A percentile compares a stretch with the other conserved stretches of the same genome.
phyloP scores from a whole-genome alignment of 2,329 filamentous ascomycete species.

The Phyllosticta citribraziliensis region DNA sequence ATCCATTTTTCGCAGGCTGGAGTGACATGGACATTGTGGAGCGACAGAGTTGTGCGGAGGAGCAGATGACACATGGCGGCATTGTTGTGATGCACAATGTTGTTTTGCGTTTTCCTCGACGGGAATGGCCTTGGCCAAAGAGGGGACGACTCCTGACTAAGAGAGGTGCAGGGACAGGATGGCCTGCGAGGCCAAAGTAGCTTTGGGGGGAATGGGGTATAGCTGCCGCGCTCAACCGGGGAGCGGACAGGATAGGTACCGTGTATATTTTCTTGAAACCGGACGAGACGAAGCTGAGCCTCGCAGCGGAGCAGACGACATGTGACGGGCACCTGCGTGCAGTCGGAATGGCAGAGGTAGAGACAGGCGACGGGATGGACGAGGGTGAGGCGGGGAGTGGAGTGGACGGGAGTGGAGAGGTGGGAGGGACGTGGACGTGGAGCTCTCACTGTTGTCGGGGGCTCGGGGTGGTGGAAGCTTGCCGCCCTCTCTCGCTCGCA shows the following conservation, averaged over 20 bases:
- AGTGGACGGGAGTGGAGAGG: too few species aligned
- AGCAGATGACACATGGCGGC: not conserved
- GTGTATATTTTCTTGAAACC: not conserved
- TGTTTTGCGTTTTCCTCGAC: not conserved
- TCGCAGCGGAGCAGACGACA: not conserved
- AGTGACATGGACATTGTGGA: not conserved
- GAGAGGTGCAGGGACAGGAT: not conserved
- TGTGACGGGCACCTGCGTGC: not conserved
- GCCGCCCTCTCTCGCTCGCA: not conserved
- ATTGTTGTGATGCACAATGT: not conserved
- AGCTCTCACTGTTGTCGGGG: not conserved
- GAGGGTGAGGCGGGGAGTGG: too few species aligned
- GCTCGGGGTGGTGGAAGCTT: not conserved
- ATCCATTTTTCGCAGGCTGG: not conserved
- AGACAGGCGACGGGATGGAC: not conserved
- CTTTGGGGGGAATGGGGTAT: not conserved
- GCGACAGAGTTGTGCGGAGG: not conserved
- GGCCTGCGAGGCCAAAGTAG: not conserved
- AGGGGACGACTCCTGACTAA: not conserved
- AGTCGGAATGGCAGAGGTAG: not conserved
- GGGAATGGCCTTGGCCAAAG: not conserved
- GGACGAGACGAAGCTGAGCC: not conserved
- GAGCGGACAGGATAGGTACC: not conserved
- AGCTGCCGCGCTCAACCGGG: not conserved
- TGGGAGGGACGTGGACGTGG: not conserved